A percentile compares a stretch with the other conserved stretches of the same genome.
These are phyloP conservation scores for Pseudocercospora musae DNA, from an alignment of 2,329 filamentous ascomycete genomes.

Conservation along the genomic window DNA sequence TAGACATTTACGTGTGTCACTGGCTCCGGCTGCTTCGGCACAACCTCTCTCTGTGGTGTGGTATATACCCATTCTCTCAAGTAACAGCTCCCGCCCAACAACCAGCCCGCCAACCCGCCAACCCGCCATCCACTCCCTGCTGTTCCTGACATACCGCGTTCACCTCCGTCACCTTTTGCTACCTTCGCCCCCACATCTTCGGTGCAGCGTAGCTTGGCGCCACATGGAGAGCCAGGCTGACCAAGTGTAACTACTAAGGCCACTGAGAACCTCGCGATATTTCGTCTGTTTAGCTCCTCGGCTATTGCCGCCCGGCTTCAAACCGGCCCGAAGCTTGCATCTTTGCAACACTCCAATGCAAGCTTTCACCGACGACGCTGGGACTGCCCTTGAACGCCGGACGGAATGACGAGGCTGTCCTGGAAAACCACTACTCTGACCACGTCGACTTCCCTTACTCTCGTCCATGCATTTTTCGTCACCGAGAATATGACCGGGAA, in stretches of 20 bases:
- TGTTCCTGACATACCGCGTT: background rate
- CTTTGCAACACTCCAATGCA: background rate
- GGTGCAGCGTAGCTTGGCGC: background rate
- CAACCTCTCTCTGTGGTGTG: too few relatives aligned
- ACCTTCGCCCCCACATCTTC: background rate
- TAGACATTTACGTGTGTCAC: slow-evolving; percentile 12
- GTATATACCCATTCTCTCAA: too few relatives aligned
- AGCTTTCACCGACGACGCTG: background rate
- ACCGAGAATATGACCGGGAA: too few relatives aligned
- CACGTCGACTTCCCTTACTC: too few relatives aligned
- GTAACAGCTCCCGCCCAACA: background rate
- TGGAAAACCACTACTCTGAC: too few relatives aligned
- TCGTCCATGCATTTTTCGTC: too few relatives aligned
- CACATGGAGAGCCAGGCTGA: background rate
- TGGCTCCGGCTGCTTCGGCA: too few relatives aligned
- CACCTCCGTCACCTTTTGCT: background rate
- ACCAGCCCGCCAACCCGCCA: background rate
- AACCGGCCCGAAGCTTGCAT: background rate
- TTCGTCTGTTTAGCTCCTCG: background rate
- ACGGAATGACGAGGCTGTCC: background rate
- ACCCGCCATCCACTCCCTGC: background rate
- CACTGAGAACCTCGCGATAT: background rate
- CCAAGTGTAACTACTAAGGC: too few relatives aligned
- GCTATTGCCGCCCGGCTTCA: background rate
- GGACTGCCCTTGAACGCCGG: background rate